These are phyloP conservation scores for Hansenula anomala DNA, from an alignment of 1,139 yeast species.

Conservation along the genomic window DNA sequence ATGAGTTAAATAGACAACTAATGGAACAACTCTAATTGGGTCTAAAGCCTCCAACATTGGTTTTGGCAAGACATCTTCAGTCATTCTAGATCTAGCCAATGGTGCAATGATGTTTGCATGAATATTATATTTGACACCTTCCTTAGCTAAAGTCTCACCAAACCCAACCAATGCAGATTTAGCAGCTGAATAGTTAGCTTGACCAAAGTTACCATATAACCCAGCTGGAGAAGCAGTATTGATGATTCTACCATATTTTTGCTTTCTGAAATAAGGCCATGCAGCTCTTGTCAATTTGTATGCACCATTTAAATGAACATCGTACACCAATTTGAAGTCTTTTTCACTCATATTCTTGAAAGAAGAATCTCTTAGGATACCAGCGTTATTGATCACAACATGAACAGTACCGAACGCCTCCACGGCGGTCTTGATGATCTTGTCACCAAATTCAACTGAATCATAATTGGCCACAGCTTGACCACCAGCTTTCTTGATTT, in stretches of 20 bases:
- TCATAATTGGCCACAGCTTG: conserved; percentile 92
- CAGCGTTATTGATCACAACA: conserved; percentile 89
- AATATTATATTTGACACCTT: conserved; percentile 83
- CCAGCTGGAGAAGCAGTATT: conserved; percentile 98
- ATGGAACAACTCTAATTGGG: conserved; percentile 88
- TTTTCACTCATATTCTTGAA: conserved; percentile 77
- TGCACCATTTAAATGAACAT: conserved; percentile 89
- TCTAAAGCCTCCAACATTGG: conserved; percentile 74
- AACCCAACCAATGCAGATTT: conserved; percentile 87
- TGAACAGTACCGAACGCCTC: conserved; percentile 87
- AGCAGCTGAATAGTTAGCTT: conserved; percentile 93
- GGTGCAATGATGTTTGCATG: conserved; percentile 88
- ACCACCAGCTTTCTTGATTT: conserved; percentile 74
- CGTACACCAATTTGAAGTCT: conserved; percentile 75
- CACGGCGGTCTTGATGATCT: conserved; percentile 82
- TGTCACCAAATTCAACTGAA: conserved; percentile 83
- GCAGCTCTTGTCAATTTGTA: conserved; percentile 84
- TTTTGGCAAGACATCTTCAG: conserved; percentile 84
- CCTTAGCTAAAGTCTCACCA: conserved; percentile 92
- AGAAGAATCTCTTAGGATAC: conserved; percentile 67
- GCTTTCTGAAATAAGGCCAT: conserved; percentile 86
- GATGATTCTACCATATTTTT: conserved; percentile 80
- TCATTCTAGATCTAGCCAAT: conserved; percentile 93
- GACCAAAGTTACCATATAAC: conserved; percentile 94
- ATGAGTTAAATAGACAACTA: conserved; percentile 77